A percentile compares a stretch with the other conserved stretches of the same genome.
These are phyloP conservation scores for Chalciporus sp. DNA, from an alignment of 1,284 basidiomycete species.

Conservation along the genomic window DNA sequence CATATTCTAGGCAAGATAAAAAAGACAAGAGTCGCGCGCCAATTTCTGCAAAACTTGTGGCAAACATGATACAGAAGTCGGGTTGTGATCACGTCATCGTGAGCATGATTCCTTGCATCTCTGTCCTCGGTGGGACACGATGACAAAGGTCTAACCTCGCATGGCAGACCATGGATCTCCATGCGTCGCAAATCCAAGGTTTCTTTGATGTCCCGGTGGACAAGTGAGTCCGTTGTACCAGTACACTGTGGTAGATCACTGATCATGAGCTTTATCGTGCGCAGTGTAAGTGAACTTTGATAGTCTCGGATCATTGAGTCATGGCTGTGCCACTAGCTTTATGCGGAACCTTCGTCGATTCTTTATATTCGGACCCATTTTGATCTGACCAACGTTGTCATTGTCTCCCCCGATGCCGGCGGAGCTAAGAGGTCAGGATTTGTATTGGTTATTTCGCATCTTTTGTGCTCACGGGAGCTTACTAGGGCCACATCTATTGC, in stretches of 20 bases:
- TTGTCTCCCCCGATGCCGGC: conserved; percentile 98
- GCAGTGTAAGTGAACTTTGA: conserved; percentile 49
- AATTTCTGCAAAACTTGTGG: conserved; percentile 98
- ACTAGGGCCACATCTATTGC: conserved; percentile 95
- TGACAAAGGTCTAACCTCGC: conserved; percentile 6
- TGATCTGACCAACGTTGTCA: conserved; percentile 86
- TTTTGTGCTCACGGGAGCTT: conserved; percentile 9
- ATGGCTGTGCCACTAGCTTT: conserved; percentile 63
- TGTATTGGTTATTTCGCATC: neutral
- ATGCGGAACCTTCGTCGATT: conserved; percentile 96
- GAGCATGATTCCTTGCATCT: conserved; percentile 40
- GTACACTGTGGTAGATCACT: conserved; percentile 19
- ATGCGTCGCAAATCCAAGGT: conserved; percentile 98
- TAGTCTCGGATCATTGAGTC: conserved; percentile 23
- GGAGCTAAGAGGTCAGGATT: conserved; percentile 89
- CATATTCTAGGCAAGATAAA: conserved; percentile 97
- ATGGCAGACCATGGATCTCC: conserved; percentile 92
- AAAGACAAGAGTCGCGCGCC: conserved; percentile 99
- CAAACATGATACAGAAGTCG: conserved; percentile 97
- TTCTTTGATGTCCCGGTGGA: conserved; percentile 99
- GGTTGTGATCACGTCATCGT: conserved; percentile 99
- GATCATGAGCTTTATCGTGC: conserved; percentile 13
- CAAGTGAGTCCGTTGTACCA: conserved; percentile 70
- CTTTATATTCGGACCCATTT: conserved; percentile 95
- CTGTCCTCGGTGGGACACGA: neutral